A percentile compares a stretch with the other conserved stretches of the same genome.
Conservation (phyloP, 495 filamentous ascomycete species). For the Hapsidospora chrysogenum region DNA sequence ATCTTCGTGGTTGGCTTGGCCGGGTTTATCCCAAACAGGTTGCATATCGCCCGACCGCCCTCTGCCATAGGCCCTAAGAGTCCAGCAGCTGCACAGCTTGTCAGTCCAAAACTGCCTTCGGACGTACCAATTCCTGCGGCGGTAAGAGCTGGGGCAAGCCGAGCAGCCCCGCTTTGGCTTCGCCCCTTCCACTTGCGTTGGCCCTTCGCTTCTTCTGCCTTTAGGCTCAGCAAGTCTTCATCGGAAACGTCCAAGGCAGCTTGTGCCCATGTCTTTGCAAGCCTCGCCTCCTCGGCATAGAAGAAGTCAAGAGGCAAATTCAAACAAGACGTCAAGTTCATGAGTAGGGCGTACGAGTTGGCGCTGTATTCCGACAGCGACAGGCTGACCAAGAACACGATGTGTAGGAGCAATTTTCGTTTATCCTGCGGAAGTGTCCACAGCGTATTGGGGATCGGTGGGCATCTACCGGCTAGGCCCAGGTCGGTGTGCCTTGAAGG, state of each 20-base stretch:
- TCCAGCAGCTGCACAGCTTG: slow-evolving; percentile 46
- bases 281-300: slow-evolving; percentile 52
- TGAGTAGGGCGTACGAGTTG: slow-evolving; percentile 57
- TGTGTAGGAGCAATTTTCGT: slow-evolving; percentile 30
- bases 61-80: slow-evolving; percentile 66
- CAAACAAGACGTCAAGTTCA: slow-evolving; percentile 52
- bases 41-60: slow-evolving; percentile 60
- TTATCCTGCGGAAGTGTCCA: slow-evolving; percentile 23
- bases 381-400: slow-evolving; percentile 55
- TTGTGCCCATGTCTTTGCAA: slow-evolving; percentile 58
- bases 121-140: slow-evolving; percentile 70
- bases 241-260: slow-evolving; percentile 53
- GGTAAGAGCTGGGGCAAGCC: slow-evolving; percentile 61
- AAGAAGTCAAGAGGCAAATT: slow-evolving; percentile 46
- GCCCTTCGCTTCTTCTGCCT: slow-evolving; percentile 46
- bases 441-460: slow-evolving; percentile 25
- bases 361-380: slow-evolving; percentile 69
- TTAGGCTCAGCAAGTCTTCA: slow-evolving; percentile 49
- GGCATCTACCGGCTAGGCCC: slow-evolving; percentile 21
- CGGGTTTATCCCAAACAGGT: slow-evolving; percentile 80
- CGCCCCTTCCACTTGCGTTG: slow-evolving; percentile 66
- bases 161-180: slow-evolving; percentile 41
- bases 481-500: slow-evolving; percentile 17
- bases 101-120: slow-evolving; percentile 66
- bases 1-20: slow-evolving; percentile 68